Conservation (phyloP, 768 basidiomycete species). For the Xanthoconium stramineum region DNA sequence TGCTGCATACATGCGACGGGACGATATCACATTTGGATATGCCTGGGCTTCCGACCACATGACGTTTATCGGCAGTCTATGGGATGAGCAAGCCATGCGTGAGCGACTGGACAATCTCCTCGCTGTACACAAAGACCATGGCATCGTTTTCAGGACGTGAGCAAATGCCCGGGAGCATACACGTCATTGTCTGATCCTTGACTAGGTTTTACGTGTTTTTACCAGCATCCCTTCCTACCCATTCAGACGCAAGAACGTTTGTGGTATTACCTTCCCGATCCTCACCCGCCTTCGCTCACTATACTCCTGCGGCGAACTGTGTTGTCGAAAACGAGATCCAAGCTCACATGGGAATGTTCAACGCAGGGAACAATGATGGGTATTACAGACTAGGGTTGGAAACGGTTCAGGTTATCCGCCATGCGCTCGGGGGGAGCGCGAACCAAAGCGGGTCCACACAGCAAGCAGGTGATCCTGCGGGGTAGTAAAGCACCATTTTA, state of each 20-base stretch:
- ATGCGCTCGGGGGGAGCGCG: slow-evolving; percentile 40
- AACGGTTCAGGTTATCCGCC: slow-evolving; percentile 58
- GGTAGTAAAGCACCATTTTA: slow-evolving; percentile 3
- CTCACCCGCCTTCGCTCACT: slow-evolving; percentile 49
- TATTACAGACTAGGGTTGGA: slow-evolving; percentile 83
- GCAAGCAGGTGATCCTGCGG: background rate
- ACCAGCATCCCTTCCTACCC: slow-evolving; percentile 61
- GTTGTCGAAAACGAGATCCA: slow-evolving; percentile 72
- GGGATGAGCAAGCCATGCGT: slow-evolving; percentile 69
- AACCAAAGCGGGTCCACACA: background rate
- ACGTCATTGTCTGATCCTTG: slow-evolving; percentile 1
- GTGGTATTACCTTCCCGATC: slow-evolving; percentile 62
- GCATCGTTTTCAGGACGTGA: slow-evolving; percentile 72
- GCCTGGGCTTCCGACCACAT: slow-evolving; percentile 83
- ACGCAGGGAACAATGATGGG: slow-evolving; percentile 76
- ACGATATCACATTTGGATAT: slow-evolving; percentile 68
- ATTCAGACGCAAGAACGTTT: slow-evolving; percentile 66
- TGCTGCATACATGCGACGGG: slow-evolving; percentile 77
- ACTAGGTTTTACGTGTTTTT: slow-evolving; percentile 76
- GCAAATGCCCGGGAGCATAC: slow-evolving; percentile 26
- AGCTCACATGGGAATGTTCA: slow-evolving; percentile 90
- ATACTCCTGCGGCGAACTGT: slow-evolving; percentile 62
- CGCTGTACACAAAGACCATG: slow-evolving; percentile 54
- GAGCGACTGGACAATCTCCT: slow-evolving; percentile 61
- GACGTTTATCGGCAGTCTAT: slow-evolving; percentile 82